Conservation (phyloP, 805 yeast species). For the Suhomyces pyralidae region DNA sequence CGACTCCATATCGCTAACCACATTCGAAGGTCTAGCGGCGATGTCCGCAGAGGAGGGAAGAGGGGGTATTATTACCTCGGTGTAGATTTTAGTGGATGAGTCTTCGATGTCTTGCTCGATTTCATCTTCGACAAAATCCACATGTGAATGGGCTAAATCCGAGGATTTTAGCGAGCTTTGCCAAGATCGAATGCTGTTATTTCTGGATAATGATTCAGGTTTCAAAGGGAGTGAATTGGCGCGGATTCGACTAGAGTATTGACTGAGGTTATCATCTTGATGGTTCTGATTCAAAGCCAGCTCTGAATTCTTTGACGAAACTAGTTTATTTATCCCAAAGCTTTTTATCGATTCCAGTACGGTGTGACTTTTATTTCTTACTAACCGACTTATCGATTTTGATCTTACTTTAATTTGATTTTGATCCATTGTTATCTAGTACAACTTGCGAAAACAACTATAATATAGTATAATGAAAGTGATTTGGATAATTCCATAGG, state of each 20-base stretch:
- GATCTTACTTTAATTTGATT: neutral
- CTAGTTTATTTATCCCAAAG: neutral
- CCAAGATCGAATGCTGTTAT: neutral
- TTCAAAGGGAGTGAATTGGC: neutral
- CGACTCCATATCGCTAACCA: neutral
- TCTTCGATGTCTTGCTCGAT: neutral
- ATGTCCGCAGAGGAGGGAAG: slow-evolving; percentile 1
- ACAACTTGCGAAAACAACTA: neutral
- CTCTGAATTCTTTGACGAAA: neutral
- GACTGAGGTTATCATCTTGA: neutral
- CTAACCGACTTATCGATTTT: neutral
- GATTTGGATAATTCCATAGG: neutral
- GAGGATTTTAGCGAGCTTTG: neutral
- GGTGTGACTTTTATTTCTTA: neutral
- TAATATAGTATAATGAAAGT: neutral
- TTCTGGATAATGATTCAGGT: neutral
- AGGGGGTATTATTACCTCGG: slow-evolving; percentile 3
- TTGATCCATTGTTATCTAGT: neutral
- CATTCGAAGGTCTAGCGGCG: neutral
- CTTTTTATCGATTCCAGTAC: neutral
- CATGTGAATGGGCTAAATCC: neutral
- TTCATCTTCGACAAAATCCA: neutral
- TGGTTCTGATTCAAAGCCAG: neutral
- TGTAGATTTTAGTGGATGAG: neutral
- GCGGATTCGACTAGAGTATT: neutral